These are phyloP conservation scores for Arthrobotrys sphaeroides DNA, from an alignment of 2,329 filamentous ascomycete genomes.

Conservation along the genomic window DNA sequence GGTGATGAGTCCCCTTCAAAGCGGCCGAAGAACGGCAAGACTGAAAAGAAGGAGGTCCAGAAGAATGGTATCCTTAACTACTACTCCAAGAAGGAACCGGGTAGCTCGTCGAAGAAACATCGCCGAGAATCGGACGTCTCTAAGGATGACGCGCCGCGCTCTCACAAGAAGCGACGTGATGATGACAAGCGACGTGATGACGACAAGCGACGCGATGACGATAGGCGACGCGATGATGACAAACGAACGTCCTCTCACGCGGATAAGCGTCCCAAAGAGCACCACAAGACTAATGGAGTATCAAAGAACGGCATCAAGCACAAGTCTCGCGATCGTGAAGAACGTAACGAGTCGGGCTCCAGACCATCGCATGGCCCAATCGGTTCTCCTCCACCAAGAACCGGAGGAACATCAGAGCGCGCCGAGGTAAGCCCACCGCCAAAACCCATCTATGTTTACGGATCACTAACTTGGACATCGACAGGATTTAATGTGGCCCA, in stretches of 20 bases:
- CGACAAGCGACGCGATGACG: slow-evolving; percentile 28
- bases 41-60: slow-evolving; percentile 49
- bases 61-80: slow-evolving; percentile 52
- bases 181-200: slow-evolving; percentile 20
- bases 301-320: slow-evolving; percentile 45
- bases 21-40: slow-evolving; percentile 47
- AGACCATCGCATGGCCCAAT: slow-evolving; percentile 16
- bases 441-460: background rate
- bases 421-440: slow-evolving; percentile 39
- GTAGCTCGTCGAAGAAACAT: slow-evolving; percentile 40
- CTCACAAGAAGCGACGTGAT: slow-evolving; percentile 48
- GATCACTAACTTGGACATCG: slow-evolving; percentile 5
- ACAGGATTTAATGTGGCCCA: slow-evolving; percentile 51
- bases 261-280: slow-evolving; percentile 25
- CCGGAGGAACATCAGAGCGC: slow-evolving; percentile 27
- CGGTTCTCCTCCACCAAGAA: slow-evolving; percentile 28
- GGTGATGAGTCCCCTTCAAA: slow-evolving; percentile 52
- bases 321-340: slow-evolving; percentile 37
- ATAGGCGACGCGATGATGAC: slow-evolving; percentile 43
- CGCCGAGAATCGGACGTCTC: slow-evolving; percentile 48
- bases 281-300: slow-evolving; percentile 37
- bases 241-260: slow-evolving; percentile 6
- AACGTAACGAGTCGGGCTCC: slow-evolving; percentile 28
- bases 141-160: slow-evolving; percentile 26
- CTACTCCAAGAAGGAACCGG: slow-evolving; percentile 36